A percentile compares a stretch with the other conserved stretches of the same genome.
Evolutionary conservation across 1,284 basidiomycete genomes (phyloP).

Genomic region (Malassezia globosa): DNA sequence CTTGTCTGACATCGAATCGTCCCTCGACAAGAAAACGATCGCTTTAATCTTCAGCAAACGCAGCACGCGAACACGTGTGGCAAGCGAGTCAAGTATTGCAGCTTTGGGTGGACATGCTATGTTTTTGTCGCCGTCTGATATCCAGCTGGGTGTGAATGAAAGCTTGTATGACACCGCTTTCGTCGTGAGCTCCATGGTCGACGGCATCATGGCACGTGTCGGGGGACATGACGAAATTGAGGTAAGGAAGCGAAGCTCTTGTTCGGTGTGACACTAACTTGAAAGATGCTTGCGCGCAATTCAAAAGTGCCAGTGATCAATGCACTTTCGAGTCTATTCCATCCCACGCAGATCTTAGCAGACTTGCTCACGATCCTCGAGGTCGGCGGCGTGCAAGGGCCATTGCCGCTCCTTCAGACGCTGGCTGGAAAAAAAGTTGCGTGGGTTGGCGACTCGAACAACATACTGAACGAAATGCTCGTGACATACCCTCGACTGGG

Average conservation of each 20-base stretch:
- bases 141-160: constrained; percentile 95
- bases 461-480: constrained; percentile 94
- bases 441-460: constrained; percentile 90
- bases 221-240: constrained; percentile 83
- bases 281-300: constrained; percentile 66
- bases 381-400: constrained; percentile 34
- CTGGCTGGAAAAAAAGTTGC: constrained; percentile 51
- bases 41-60: constrained; percentile 87
- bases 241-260: too few relatives aligned
- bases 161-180: constrained; percentile 65
- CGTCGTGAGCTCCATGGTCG: constrained; percentile 81
- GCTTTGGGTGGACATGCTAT: constrained; percentile 61
- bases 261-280: neutral
- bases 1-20: constrained; percentile 47
- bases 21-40: constrained; percentile 66
- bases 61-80: constrained; percentile 78
- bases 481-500: constrained; percentile 86
- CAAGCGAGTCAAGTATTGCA: constrained; percentile 61
- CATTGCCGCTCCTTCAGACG: constrained; percentile 42
- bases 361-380: constrained; percentile 85
- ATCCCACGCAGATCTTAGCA: constrained; percentile 89
- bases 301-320: constrained; percentile 89
- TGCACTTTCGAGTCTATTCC: constrained; percentile 86
- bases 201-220: constrained; percentile 94
- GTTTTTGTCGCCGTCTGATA: constrained; percentile 82